Evolutionary conservation across 179 eudicot genomes (phyloP).

Genomic region (Spergularia azorica): DNA sequence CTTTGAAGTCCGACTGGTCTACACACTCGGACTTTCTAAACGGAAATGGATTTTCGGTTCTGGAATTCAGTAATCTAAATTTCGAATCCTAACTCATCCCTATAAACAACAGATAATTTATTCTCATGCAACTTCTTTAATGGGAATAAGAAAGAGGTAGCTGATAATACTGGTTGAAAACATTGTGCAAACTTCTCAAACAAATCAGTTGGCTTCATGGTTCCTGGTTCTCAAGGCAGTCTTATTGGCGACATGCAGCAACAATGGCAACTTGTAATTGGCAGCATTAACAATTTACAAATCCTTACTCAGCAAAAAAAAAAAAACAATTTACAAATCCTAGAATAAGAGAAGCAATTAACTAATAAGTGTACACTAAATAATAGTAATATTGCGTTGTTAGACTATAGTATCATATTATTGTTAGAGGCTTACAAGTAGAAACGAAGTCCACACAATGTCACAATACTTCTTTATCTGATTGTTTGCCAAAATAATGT

Average conservation of each 20-base stretch:
- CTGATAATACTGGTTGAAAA: too few relatives aligned
- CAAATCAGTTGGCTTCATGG: conserved; percentile 5
- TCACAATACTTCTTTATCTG: background rate
- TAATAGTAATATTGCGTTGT: background rate
- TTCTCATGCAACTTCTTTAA: too few relatives aligned
- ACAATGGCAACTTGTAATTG: conserved; percentile 13
- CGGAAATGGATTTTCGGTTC: too few relatives aligned
- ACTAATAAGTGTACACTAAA: background rate
- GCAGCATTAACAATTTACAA: conserved; percentile 15
- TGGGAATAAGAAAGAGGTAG: too few relatives aligned
- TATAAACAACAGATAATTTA: too few relatives aligned
- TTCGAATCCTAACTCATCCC: too few relatives aligned
- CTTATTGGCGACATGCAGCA: background rate
- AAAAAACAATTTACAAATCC: too few relatives aligned
- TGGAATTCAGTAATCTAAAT: too few relatives aligned
- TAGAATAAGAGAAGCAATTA: background rate
- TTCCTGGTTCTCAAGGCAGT: conserved; percentile 15
- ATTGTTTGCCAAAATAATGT: conserved; percentile 1
- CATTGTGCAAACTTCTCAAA: background rate
- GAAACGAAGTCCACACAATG: background rate
- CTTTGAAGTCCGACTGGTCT: too few relatives aligned
- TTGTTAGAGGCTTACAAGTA: conserved; percentile 12
- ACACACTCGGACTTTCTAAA: too few relatives aligned
- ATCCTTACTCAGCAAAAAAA: background rate
- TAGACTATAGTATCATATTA: background rate